Base-by-base conservation (phyloP, 2,329 filamentous ascomycete species). In the Aureobasidium sp. region DNA sequence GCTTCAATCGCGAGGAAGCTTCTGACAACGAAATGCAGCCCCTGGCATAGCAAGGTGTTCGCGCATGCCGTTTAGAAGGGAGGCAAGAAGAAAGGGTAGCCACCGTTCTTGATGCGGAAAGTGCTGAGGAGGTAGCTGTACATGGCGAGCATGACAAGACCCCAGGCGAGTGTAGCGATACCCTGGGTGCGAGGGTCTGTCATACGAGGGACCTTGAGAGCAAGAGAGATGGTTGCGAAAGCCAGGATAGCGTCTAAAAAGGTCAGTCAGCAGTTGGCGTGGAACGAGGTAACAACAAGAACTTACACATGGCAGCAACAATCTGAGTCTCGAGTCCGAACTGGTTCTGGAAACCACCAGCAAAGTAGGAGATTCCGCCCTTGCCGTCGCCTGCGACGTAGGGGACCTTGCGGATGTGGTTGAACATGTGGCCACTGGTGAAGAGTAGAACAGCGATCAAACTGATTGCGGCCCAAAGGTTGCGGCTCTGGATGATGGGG, bases 351-450 rank as follows among this genome's bases (percentile, higher is more conserved):
- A 99, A 99, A 0, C 94, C 93, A 43, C 83, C 82, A 4, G 93
- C 90, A 75, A 99, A 94, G 75, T 97, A 97, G 71, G 78, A 89
- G 65, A 99, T 84, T 5, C 92, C 92, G 20, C 94, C 94, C 61
- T 84, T 86, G 41, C 91, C 90, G 72, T 97, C 87, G 46, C 88
- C 89, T 46, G 86, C 82, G 36, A 97, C 91, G 70, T 99, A 99
- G 2, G 94, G 94, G 2, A 95, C 90, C 74, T 94, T 93, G 69
- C 95, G 86, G 72, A 99, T 99, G 72, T 97, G 92, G 76, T 97
- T 99, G 83, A 95, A 99, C 95, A 99, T 99, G 77, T 97, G 92
- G 43, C 94, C 95, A 69, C 89, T 94, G 51, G 89, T 97, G 78
- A 97, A 99, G 63, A 97, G 81, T 46, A 99, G 83, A 66, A 99